Evolutionary conservation across 2,329 filamentous ascomycete species (phyloP), one percentile per base, ranked within the genome.

Genomic region (Trichophyton mentagrophytes): DNA sequence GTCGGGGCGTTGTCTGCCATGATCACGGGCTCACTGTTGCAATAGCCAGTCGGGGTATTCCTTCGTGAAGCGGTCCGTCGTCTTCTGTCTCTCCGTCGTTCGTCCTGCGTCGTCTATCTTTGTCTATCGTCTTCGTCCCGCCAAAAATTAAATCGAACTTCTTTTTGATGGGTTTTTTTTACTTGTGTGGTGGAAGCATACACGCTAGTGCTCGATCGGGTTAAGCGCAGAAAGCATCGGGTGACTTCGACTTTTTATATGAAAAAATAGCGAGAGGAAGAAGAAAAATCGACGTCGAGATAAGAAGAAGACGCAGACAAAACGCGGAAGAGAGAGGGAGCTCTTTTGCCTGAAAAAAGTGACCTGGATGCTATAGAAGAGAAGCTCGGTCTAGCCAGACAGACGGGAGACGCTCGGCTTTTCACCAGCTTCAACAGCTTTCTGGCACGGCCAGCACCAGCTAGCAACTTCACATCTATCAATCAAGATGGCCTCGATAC

Each of bases 1-100:
- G 76, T 75, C 61, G 77, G 76, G 63, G 70, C 72, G 66, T 75
- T 77, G 69, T 78, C 78, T 69, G 80, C 78, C 80, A 82, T 82
- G 70, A 69, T 77, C 59, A 58, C 60, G 60, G 59, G 72, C 69
- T 9, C 17, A 4, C 55, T 36, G 27, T 20, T 56, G 25, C 30
- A 38, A 33, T 42, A 17, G 6, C n/a, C 58, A 47, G 40, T 27
- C 58, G 27, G 25, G 30, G 27, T 25, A 44, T 17, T 20, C 57
- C 42, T n/a, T 36, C 17, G 30, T 22, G 44, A 46, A 33, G 57
- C 27, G 9, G 40, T 56, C 17, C 22, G n/a, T 30, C 17, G 27
- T 30, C 15, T 56, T 56, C 30, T 13, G 11, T 27, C 51, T 38
- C 51, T 46, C 46, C 22, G 51, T 42, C 42, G 60, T 25, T 38